Evolutionary conservation across 495 filamentous ascomycete species (phyloP).

Genomic region (Geoglossum glabrum): DNA sequence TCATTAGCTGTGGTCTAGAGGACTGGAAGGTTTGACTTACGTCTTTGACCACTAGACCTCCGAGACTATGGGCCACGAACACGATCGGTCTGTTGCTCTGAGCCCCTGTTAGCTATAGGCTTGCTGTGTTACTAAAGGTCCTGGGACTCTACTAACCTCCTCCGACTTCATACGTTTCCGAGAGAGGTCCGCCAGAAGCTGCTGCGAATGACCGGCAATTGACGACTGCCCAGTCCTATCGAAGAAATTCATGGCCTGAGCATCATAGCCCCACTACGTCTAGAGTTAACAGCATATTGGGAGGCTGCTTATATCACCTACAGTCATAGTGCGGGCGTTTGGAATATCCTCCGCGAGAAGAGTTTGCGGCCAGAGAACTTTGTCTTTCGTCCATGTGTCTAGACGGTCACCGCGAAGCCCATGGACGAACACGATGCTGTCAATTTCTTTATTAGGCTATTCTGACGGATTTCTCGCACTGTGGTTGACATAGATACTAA

Average conservation of each 20-base stretch:
- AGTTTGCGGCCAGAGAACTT: neutral
- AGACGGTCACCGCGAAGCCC: neutral
- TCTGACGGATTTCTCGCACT: too few relatives aligned
- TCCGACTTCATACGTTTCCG: neutral
- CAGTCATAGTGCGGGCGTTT: neutral
- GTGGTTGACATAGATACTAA: too few relatives aligned
- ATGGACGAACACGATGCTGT: conserved; percentile 2
- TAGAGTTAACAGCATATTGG: neutral
- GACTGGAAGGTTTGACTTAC: neutral
- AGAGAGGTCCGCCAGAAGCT: neutral
- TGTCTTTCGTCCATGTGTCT: neutral
- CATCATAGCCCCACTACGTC: neutral
- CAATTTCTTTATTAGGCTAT: too few relatives aligned
- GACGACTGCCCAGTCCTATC: neutral
- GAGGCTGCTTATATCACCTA: neutral
- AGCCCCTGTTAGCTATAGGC: too few relatives aligned
- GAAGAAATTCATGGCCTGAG: neutral
- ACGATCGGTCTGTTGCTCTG: conserved; percentile 45
- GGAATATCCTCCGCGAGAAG: neutral
- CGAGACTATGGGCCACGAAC: conserved; percentile 68
- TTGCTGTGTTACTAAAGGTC: too few relatives aligned
- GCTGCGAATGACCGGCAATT: neutral
- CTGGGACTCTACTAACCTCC: neutral
- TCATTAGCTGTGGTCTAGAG: neutral
- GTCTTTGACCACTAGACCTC: conserved; percentile 57